Evolutionary conservation across 2,329 filamentous ascomycete species (phyloP), one percentile per base, ranked within the genome.

Genomic region (Pseudocercospora fijiensis): DNA sequence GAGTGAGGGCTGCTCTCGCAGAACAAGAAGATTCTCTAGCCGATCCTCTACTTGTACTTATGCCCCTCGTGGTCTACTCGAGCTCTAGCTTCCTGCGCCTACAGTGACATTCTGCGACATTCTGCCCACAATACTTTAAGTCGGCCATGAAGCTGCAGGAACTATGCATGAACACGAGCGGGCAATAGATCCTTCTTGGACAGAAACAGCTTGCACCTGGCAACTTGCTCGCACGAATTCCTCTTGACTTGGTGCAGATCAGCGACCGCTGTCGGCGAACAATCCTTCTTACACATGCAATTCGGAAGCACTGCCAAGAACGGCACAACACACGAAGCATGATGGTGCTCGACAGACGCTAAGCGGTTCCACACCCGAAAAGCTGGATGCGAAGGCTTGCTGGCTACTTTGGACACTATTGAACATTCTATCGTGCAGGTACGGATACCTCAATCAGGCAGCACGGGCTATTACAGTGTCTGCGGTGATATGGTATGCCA

Each of bases 81-180:
- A 18, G 49, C 49, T 28, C 49, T 53, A 53, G 49, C 49, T 53
- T 53, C 37, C 22, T 53, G 26, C 26, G 28, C 16, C 49, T 53
- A 52, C n/a, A 28, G 49, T 53, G 49, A 53, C 22, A 16, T 53
- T 24, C 49, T n/a, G 16, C 49, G 22, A 30, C 49, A n/a, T 41
- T 41, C 37, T 41, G 37, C 16, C 37, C 16, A 41, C 26, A 53
- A 26, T 30, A 26, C 26, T 24, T 49, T 30, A 28, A 28, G 49
- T 53, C 8, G 11, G 24, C 11, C 49, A 53, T 53, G 4, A n/a
- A 53, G 11, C 49, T 53, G 49, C 49, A 53, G 49, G 49, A 53
- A 53, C 49, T 27, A n/a, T 26, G 49, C 49, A 53, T 53, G 16
- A 53, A 53, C 49, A 53, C 26, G 49, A 28, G 49, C 49, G 49